Percentiles rank a stretch among this genome's conserved stretches.
Evolutionary conservation across 2,329 filamentous ascomycete genomes (phyloP).

Genomic region (Chalaropsis thielavioides): DNA sequence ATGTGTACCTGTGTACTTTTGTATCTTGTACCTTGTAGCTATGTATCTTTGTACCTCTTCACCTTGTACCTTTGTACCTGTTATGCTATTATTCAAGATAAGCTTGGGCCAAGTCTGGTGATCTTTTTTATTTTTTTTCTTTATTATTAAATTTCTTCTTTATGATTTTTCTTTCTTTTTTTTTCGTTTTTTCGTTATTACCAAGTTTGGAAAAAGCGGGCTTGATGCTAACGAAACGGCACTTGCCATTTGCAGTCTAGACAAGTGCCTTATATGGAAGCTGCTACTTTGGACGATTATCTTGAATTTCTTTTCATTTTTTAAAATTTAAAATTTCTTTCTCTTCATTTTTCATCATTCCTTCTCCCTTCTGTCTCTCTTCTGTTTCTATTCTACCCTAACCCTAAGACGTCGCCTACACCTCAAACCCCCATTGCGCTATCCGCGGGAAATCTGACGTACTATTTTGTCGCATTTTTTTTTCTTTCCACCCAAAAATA

Average conservation of each 20-base stretch:
- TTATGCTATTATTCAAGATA: neutral
- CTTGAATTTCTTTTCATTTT: neutral
- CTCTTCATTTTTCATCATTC: neutral
- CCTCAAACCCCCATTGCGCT: neutral
- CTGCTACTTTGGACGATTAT: neutral
- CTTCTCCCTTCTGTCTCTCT: neutral
- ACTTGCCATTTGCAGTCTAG: neutral
- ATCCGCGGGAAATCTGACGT: neutral
- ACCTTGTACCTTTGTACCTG: too few species aligned
- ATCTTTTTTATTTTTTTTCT: neutral
- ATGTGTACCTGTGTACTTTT: too few species aligned
- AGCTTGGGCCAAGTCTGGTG: neutral
- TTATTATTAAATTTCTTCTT: neutral
- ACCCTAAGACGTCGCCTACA: neutral
- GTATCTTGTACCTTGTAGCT: too few species aligned
- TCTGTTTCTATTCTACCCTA: neutral
- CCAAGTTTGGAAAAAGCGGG: neutral
- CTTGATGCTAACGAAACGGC: neutral
- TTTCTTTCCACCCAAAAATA: neutral
- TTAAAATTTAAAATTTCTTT: neutral
- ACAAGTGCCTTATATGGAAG: too few species aligned
- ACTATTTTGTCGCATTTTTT: neutral
- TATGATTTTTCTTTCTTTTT: neutral
- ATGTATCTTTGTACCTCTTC: too few species aligned
- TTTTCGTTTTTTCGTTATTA: neutral